Percentiles rank a stretch among this genome's conserved stretches.
phyloP scores from a whole-genome alignment of 495 filamentous ascomycete species.

The Aspergillus leporis region DNA sequence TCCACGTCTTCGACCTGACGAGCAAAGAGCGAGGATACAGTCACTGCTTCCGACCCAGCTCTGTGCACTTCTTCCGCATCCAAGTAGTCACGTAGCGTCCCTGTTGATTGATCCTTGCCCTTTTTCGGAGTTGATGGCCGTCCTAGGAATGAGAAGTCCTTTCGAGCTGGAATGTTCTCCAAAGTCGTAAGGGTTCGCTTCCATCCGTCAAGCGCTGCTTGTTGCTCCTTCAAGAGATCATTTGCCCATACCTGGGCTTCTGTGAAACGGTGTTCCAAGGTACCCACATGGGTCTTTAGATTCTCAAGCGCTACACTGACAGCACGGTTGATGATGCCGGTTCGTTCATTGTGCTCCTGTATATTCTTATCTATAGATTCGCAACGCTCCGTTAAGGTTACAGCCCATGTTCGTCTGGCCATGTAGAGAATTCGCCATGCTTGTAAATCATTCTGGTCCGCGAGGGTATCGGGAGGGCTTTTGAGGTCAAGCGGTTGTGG shows the following conservation, averaged over 20 bases:
- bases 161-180: constrained; percentile 58
- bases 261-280: constrained; percentile 68
- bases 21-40: constrained; percentile 52
- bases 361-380: constrained; percentile 54
- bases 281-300: constrained; percentile 73
- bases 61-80: constrained; percentile 64
- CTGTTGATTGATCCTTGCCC: constrained; percentile 32
- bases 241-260: constrained; percentile 74
- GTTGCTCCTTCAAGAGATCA: constrained; percentile 70
- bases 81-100: constrained; percentile 71
- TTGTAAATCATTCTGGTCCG: constrained; percentile 69
- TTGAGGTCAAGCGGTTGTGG: constrained; percentile 60
- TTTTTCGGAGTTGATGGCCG: constrained; percentile 44
- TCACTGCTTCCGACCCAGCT: constrained; percentile 54
- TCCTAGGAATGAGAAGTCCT: constrained; percentile 56
- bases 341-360: constrained; percentile 59
- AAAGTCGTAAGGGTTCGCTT: constrained; percentile 64
- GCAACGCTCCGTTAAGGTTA: constrained; percentile 64
- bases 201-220: constrained; percentile 63
- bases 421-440: constrained; percentile 83
- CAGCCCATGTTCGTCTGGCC: constrained; percentile 72
- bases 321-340: constrained; percentile 69
- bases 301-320: constrained; percentile 79
- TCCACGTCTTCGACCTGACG: constrained; percentile 53
- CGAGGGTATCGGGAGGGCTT: constrained; percentile 69